Base-by-base conservation (phyloP, 2,329 filamentous ascomycete genomes). In the Fusarium sp. region DNA sequence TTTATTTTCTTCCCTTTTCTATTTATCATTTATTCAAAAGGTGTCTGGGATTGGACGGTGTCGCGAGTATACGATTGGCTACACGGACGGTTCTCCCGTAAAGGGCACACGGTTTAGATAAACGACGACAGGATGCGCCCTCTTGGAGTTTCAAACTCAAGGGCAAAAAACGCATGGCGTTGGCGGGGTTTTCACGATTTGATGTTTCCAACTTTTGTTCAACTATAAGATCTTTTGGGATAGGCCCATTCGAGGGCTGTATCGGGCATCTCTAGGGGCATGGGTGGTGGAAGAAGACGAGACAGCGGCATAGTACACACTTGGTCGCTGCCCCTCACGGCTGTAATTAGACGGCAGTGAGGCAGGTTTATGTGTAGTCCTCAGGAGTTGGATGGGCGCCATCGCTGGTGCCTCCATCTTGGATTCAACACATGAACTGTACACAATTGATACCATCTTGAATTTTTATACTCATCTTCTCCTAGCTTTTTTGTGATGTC, bases 361-460 rank as follows among this genome's bases (percentile, higher is more conserved):
- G 56, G 48, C 47, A 48, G 61, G 26, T 72, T 72, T 51, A 58
- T 64, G 47, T 74, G 63, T 52, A 61, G 47, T 59, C n/a, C 55
- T 57, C 26, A 36, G 28, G 28, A 56, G 48, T 61, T 58, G 62
- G 45, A 47, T 51, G 60, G 22, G 50, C 36, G 36, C 44, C 39
- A 44, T 64, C 58, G 39, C 12, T 24, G 51, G 58, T 47, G 59
- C 57, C 58, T 68, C 56, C 34, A 66, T 63, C 51, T 65, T 68
- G 72, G 67, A 74, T 60, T 48, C 28, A 52, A 56, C 55, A 64
- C 55, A 60, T 50, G 54, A 70, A 47, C 42, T 67, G 64, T 61
- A 51, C 59, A 69, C 71, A 77, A 78, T 77, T 78, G 75, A 77
- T 77, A 77, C 74, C 75, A 77, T 36, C 67, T 76, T 72, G 71